These are phyloP conservation scores for Schwanniomyces sp. DNA, from an alignment of 805 yeast species.

Conservation along the genomic window DNA sequence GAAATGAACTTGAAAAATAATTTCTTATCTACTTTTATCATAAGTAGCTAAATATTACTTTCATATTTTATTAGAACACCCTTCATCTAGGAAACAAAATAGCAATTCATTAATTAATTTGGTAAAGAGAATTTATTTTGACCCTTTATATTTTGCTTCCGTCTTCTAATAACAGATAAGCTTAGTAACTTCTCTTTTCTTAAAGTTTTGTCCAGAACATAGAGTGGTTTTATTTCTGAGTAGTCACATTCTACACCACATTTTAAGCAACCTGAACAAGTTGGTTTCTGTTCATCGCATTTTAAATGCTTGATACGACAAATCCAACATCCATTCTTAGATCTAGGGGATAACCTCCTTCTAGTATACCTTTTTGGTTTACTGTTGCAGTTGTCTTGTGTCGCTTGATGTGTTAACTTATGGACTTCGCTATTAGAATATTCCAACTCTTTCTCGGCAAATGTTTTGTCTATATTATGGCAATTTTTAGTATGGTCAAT, in stretches of 20 bases:
- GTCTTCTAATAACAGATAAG: conserved; percentile 28
- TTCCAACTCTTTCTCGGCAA: not conserved
- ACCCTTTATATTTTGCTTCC: conserved; percentile 10
- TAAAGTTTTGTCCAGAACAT: conserved; percentile 34
- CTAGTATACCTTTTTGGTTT: conserved; percentile 37
- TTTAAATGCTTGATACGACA: conserved; percentile 46
- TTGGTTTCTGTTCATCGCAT: conserved; percentile 42
- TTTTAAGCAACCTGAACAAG: conserved; percentile 35
- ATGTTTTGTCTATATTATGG: not conserved
- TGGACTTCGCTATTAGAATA: not conserved
- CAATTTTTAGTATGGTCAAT: not conserved
- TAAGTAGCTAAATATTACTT: no score
- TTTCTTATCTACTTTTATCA: not conserved
- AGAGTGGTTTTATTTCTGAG: conserved; percentile 36
- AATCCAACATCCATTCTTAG: conserved; percentile 47
- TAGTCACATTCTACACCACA: conserved; percentile 45
- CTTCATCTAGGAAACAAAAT: no score
- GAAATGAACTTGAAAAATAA: not conserved
- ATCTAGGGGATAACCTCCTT: conserved; percentile 38
- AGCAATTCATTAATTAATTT: not conserved
- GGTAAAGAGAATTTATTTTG: conserved; percentile 1
- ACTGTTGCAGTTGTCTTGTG: not conserved
- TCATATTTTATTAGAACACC: no score
- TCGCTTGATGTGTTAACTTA: not conserved
- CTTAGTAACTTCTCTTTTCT: conserved; percentile 33